These are phyloP conservation scores for Echria macrotheca DNA, from an alignment of 495 filamentous ascomycete species.

Conservation along the genomic window DNA sequence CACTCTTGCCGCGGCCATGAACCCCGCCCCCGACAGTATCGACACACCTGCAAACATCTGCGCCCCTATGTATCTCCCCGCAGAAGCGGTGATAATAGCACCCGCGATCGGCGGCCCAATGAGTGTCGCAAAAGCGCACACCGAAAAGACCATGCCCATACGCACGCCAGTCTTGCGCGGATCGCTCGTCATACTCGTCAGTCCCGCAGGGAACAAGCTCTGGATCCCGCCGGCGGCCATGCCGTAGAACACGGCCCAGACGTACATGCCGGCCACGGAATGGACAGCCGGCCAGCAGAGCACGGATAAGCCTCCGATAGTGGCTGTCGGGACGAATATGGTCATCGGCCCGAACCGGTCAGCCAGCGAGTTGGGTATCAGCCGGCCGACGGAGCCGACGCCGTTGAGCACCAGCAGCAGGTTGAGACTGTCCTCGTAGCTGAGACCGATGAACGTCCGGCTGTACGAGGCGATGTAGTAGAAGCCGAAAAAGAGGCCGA, in stretches of 20 bases:
- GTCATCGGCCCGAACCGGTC: slow-evolving; percentile 60
- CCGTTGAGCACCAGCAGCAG: slow-evolving; percentile 71
- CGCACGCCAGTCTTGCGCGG: slow-evolving; percentile 62
- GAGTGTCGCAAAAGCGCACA: slow-evolving; percentile 64
- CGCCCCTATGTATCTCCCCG: slow-evolving; percentile 56
- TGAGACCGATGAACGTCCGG: slow-evolving; percentile 41
- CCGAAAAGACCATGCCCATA: slow-evolving; percentile 78
- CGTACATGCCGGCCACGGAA: slow-evolving; percentile 47
- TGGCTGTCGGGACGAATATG: slow-evolving; percentile 51
- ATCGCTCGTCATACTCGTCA: slow-evolving; percentile 57
- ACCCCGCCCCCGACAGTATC: slow-evolving; percentile 37
- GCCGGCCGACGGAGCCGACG: slow-evolving; percentile 56
- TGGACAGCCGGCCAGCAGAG: slow-evolving; percentile 60
- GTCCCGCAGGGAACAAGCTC: slow-evolving; percentile 58
- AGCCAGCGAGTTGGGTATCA: slow-evolving; percentile 59
- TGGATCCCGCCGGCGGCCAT: slow-evolving; percentile 62
- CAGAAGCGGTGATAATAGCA: slow-evolving; percentile 50
- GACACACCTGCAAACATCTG: slow-evolving; percentile 54
- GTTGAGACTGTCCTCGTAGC: slow-evolving; percentile 52
- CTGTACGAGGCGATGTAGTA: slow-evolving; percentile 66
- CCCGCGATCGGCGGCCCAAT: slow-evolving; percentile 75
- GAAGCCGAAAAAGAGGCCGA: slow-evolving; percentile 68
- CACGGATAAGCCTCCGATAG: slow-evolving; percentile 47
- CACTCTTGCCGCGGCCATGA: slow-evolving; percentile 37
- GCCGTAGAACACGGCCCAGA: slow-evolving; percentile 62